phyloP scores from a whole-genome alignment of 2,329 filamentous ascomycete genomes.

The Hortaea werneckii region DNA sequence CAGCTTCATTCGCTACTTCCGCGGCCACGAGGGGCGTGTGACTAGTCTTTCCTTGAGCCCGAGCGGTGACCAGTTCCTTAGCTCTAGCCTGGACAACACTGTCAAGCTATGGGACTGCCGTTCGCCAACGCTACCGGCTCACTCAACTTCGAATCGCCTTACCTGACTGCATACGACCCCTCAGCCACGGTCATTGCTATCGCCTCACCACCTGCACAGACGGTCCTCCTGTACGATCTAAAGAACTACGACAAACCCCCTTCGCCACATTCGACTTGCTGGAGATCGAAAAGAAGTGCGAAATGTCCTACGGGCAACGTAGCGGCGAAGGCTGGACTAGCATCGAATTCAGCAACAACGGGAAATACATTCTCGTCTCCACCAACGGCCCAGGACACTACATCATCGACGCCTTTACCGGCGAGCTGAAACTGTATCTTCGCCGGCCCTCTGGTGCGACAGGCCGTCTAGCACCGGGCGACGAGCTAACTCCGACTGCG shows the following conservation, averaged over 20 bases:
- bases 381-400: slow-evolving; percentile 82
- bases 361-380: slow-evolving; percentile 72
- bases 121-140: slow-evolving; percentile 68
- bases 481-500: slow-evolving; percentile 30
- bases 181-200: slow-evolving; percentile 87
- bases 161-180: slow-evolving; percentile 81
- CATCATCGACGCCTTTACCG: slow-evolving; percentile 85
- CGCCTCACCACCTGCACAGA: slow-evolving; percentile 68
- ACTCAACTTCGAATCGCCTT: slow-evolving; percentile 69
- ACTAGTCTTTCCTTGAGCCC: slow-evolving; percentile 78
- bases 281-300: slow-evolving; percentile 48
- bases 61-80: slow-evolving; percentile 81
- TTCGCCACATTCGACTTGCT: slow-evolving; percentile 77
- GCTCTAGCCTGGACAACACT: slow-evolving; percentile 81
- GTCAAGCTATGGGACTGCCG: slow-evolving; percentile 83
- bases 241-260: slow-evolving; percentile 89
- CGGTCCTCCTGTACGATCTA: slow-evolving; percentile 80
- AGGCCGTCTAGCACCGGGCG: slow-evolving; percentile 27
- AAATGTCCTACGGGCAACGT: slow-evolving; percentile 42
- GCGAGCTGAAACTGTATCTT: slow-evolving; percentile 44
- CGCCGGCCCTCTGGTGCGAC: slow-evolving; percentile 19
- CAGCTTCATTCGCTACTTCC: slow-evolving; percentile 91
- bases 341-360: slow-evolving; percentile 92
- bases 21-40: slow-evolving; percentile 75
- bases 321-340: slow-evolving; percentile 62